Percentiles rank a stretch among this genome's conserved stretches.
Evolutionary conservation across 169 alveolate species (phyloP).

Genomic region (Theileria equi): DNA sequence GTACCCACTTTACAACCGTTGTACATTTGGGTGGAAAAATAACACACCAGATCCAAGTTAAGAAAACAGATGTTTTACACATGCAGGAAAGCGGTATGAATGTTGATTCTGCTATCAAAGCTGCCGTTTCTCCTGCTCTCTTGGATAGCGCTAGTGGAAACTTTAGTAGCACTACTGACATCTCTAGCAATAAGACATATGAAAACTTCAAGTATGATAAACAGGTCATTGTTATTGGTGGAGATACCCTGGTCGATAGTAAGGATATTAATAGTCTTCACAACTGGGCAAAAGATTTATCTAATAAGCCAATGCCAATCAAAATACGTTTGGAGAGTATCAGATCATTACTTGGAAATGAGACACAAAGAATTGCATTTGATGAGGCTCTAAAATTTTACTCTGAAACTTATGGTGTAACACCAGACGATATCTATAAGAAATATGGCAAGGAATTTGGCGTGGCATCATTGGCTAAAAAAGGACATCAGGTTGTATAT

Average conservation of each 20-base stretch:
- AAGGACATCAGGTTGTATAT: constrained; percentile 64
- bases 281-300: constrained; percentile 70
- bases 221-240: constrained; percentile 73
- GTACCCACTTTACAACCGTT: constrained; percentile 77
- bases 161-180: constrained; percentile 7
- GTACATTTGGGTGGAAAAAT: constrained; percentile 82
- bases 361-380: constrained; percentile 50
- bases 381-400: constrained; percentile 74
- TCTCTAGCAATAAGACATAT: constrained; percentile 5
- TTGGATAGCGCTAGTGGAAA: constrained; percentile 19
- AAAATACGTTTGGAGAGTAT: constrained; percentile 67
- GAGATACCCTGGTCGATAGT: constrained; percentile 70
- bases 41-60: constrained; percentile 73
- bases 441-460: constrained; percentile 62
- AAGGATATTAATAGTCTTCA: constrained; percentile 61
- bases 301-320: constrained; percentile 76
- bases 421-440: constrained; percentile 64
- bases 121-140: constrained; percentile 31
- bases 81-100: constrained; percentile 68
- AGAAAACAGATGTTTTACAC: constrained; percentile 61
- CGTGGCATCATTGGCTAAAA: constrained; percentile 8
- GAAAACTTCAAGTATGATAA: constrained; percentile 56
- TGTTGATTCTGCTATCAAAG: constrained; percentile 68
- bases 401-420: constrained; percentile 69
- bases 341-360: constrained; percentile 44